phyloP scores from a whole-genome alignment of 129 eudicot species.

The Chrysanthemum makinoi region DNA sequence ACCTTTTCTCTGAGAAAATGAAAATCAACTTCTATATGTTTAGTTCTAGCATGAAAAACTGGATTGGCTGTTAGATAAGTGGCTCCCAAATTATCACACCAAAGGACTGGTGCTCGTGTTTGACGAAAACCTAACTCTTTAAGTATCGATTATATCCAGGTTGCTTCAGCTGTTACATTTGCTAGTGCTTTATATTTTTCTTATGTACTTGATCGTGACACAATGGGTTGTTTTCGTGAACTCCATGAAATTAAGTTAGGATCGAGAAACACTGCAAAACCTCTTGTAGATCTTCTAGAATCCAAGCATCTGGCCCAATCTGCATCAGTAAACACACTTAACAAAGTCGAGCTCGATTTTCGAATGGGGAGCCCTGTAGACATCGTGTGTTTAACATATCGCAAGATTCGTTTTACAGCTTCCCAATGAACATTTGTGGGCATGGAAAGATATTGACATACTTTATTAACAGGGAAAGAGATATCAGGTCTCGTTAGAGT shows the following conservation, averaged over 20 bases:
- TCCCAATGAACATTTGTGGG: conserved; percentile 1
- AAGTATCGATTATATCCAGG: neutral
- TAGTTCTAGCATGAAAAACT: neutral
- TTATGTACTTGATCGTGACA: conserved; percentile 9
- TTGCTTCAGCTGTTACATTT: conserved; percentile 7
- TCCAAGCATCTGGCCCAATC: conserved; percentile 5
- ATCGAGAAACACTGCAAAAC: neutral
- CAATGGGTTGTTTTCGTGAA: conserved; percentile 2
- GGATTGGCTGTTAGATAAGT: neutral
- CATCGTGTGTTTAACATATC: neutral
- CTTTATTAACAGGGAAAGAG: neutral
- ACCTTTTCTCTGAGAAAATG: neutral
- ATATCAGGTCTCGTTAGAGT: conserved; percentile 7
- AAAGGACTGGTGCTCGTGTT: neutral
- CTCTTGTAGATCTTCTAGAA: neutral
- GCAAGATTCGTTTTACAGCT: neutral
- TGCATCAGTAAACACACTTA: neutral
- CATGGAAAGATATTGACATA: neutral
- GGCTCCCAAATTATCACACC: neutral
- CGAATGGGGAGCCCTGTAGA: neutral
- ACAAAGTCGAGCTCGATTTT: neutral
- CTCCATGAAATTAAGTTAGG: neutral
- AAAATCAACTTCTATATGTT: neutral
- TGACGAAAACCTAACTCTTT: conserved; percentile 1
- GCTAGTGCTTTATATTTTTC: conserved; percentile 2